phyloP scores from a whole-genome alignment of 2,329 filamentous ascomycete species.

The Penicillium vulpinum region DNA sequence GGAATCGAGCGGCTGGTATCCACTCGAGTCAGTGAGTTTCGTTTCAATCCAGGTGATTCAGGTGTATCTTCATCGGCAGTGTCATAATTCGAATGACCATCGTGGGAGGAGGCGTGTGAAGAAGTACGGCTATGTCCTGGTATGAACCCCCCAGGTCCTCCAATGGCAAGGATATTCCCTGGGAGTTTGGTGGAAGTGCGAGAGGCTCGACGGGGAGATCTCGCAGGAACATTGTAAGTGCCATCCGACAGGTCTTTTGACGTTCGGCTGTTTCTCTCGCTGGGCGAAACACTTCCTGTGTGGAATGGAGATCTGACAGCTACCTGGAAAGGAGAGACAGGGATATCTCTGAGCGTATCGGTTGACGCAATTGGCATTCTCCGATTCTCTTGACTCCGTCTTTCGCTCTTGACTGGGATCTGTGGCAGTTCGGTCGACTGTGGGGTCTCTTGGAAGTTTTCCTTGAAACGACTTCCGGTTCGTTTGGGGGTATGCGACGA shows the following conservation, averaged over 20 bases:
- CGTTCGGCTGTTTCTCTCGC: background rate
- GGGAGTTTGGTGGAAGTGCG: background rate
- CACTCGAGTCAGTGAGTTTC: background rate
- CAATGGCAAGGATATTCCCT: background rate
- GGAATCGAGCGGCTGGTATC: background rate
- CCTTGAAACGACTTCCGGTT: background rate
- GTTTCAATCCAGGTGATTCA: slow-evolving; percentile 8
- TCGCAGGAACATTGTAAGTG: background rate
- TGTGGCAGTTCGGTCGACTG: background rate
- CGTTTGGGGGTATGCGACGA: background rate
- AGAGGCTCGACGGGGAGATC: slow-evolving; percentile 1
- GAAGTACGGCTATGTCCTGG: slow-evolving; percentile 16
- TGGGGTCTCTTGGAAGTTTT: slow-evolving; percentile 1
- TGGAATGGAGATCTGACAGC: slow-evolving; percentile 6
- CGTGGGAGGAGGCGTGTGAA: slow-evolving; percentile 18
- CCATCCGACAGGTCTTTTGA: slow-evolving; percentile 3
- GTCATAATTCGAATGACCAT: slow-evolving; percentile 32
- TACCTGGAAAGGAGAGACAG: slow-evolving; percentile 1
- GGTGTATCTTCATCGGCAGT: slow-evolving; percentile 34
- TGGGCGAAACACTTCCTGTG: slow-evolving; percentile 5
- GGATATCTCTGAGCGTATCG: background rate
- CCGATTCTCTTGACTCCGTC: slow-evolving; percentile 8
- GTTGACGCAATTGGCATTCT: background rate
- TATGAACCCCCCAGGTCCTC: background rate
- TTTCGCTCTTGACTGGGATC: background rate